These are phyloP conservation scores for Tetraselmis striata DNA, from an alignment of 139 green algal genomes.

Conservation along the genomic window DNA sequence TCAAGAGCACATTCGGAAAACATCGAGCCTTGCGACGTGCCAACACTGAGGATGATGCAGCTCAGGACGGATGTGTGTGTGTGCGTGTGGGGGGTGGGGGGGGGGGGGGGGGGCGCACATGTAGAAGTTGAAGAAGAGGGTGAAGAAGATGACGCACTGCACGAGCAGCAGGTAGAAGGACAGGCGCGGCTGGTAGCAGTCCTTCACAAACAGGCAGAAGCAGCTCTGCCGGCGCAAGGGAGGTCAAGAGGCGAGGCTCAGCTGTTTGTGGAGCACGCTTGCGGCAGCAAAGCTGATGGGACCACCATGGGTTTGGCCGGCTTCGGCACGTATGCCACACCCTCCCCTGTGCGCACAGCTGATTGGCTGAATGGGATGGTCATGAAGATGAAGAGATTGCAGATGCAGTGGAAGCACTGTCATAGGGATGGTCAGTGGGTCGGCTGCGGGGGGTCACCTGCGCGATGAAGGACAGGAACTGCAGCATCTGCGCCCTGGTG, in stretches of 20 bases:
- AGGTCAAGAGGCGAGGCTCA: no score
- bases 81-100: background rate
- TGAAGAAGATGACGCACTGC: conserved; percentile 12
- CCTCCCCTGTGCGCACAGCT: background rate
- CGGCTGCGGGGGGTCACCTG: conserved; percentile 9
- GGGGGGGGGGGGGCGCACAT: background rate
- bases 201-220: conserved; percentile 3
- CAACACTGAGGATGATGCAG: background rate
- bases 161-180: conserved; percentile 9
- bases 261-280: no score
- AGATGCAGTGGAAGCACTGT: background rate
- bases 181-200: conserved; percentile 16
- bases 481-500: conserved; percentile 35
- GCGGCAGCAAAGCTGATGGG: no score
- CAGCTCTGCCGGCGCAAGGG: no score
- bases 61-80: background rate
- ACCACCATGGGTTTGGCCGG: no score
- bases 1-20: no score
- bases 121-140: conserved; percentile 21
- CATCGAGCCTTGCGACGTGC: background rate
- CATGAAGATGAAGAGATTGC: background rate
- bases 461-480: conserved; percentile 31
- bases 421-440: background rate
- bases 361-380: background rate
- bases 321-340: no score